A percentile compares a stretch with the other conserved stretches of the same genome.
These are phyloP conservation scores for Sporothrix inflata DNA, from an alignment of 2,329 filamentous ascomycete species.

Conservation along the genomic window DNA sequence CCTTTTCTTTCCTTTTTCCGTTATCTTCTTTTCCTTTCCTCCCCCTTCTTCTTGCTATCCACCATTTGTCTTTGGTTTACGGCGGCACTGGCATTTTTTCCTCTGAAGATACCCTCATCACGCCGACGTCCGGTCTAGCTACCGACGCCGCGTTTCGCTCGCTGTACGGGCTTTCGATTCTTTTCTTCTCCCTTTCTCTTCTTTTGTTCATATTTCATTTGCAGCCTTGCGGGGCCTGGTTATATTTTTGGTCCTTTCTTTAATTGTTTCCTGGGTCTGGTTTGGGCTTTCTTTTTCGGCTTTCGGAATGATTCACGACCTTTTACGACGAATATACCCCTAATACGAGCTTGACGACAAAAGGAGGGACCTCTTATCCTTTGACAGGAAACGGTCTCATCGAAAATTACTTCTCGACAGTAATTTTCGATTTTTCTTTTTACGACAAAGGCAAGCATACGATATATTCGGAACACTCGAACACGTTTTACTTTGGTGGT, in stretches of 20 bases:
- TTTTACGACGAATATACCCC: slow-evolving; percentile 30
- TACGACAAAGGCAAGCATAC: slow-evolving; percentile 11
- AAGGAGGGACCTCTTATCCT: slow-evolving; percentile 29
- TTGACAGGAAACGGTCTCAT: slow-evolving; percentile 2
- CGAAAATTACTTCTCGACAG: background rate
- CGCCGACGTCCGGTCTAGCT: slow-evolving; percentile 22
- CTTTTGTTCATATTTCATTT: slow-evolving; percentile 38
- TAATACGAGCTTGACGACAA: slow-evolving; percentile 27
- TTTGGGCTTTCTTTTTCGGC: slow-evolving; percentile 30
- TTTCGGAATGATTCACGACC: slow-evolving; percentile 33
- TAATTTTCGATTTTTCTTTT: background rate
- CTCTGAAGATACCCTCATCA: slow-evolving; percentile 30
- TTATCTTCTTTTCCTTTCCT: slow-evolving; percentile 27
- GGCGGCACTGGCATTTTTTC: slow-evolving; percentile 33
- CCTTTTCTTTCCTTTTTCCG: slow-evolving; percentile 21
- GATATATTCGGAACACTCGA: slow-evolving; percentile 25
- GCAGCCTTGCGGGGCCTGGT: slow-evolving; percentile 11
- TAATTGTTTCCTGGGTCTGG: background rate
- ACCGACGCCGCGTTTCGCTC: slow-evolving; percentile 26
- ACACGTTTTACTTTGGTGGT: background rate
- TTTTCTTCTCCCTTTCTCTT: slow-evolving; percentile 35
- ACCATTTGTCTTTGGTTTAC: slow-evolving; percentile 34
- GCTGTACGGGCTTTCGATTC: slow-evolving; percentile 24
- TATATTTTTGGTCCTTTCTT: slow-evolving; percentile 29
- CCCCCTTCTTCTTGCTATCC: slow-evolving; percentile 39